A percentile compares a stretch with the other conserved stretches of the same genome.
These are phyloP conservation scores for Oidiodendron maius DNA, from an alignment of 495 filamentous ascomycete genomes.

Conservation along the genomic window DNA sequence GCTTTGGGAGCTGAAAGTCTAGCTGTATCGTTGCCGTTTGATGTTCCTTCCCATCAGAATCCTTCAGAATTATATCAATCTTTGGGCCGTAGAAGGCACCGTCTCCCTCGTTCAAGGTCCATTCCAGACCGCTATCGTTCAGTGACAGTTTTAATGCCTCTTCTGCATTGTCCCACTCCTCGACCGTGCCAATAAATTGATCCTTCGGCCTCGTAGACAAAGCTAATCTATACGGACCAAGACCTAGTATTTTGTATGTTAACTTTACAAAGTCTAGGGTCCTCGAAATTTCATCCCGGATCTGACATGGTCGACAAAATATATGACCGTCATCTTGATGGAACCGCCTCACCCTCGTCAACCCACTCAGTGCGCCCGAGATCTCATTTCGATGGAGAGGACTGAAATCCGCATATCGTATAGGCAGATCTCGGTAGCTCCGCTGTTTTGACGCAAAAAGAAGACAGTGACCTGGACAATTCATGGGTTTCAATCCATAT, in stretches of 20 bases:
- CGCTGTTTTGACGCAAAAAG: slow-evolving; percentile 67
- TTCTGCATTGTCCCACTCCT: slow-evolving; percentile 84
- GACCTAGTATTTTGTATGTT: slow-evolving; percentile 67
- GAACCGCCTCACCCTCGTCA: slow-evolving; percentile 87
- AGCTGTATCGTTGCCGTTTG: slow-evolving; percentile 91
- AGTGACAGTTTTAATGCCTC: slow-evolving; percentile 63
- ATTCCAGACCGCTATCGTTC: slow-evolving; percentile 55
- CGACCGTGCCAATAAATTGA: slow-evolving; percentile 69
- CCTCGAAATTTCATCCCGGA: slow-evolving; percentile 70
- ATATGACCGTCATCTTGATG: slow-evolving; percentile 97
- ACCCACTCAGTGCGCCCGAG: slow-evolving; percentile 76
- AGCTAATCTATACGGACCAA: slow-evolving; percentile 69
- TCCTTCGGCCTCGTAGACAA: slow-evolving; percentile 75
- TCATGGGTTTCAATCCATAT: slow-evolving; percentile 95
- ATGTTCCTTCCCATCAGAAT: slow-evolving; percentile 81
- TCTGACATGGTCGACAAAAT: slow-evolving; percentile 81
- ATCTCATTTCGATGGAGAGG: slow-evolving; percentile 87
- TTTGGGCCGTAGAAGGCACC: slow-evolving; percentile 96
- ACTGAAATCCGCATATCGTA: slow-evolving; percentile 91
- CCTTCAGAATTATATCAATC: slow-evolving; percentile 82
- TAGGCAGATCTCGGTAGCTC: slow-evolving; percentile 77
- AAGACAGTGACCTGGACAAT: slow-evolving; percentile 91
- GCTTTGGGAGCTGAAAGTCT: slow-evolving; percentile 86
- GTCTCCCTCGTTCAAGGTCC: slow-evolving; percentile 72
- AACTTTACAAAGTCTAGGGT: slow-evolving; percentile 77